Base-by-base conservation (phyloP, 345 rosid genomes). In the Aethionema arabicum region DNA sequence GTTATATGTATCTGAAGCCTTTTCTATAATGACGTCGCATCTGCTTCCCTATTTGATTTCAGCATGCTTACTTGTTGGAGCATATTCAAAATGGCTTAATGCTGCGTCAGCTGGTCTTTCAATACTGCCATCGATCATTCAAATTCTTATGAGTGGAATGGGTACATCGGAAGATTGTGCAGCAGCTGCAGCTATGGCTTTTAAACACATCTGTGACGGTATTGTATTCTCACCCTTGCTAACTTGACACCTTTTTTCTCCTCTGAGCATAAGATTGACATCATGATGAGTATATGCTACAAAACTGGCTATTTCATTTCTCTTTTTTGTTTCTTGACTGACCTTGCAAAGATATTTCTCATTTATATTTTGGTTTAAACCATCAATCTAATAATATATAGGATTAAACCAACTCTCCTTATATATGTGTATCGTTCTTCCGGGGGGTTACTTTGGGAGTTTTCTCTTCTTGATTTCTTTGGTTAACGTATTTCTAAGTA, bases 31-130 rank as follows among this genome's bases (percentile, higher is more conserved):
- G 54, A 60, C 48, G 32, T 58, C 11, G 29, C 42, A 58, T 76
- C 6, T 65, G 29, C 45, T 49, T 30, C 4, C 52, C 65, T 42
- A 50, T 67, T 56, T 37, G 56, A 38, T 77, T 73, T 79, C 90
- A 93, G 99, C 89, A 66, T 95, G 99, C 86, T 79, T 95, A 66
- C 90, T 88, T 13, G 78, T 90, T 78, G 99, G 99, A 67, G 97
- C 93, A 62, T 90, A 90, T 72, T 95, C 99, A 65, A 95, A 83
- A 71, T 95, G 99, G 99, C 89, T 95, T 55, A 79, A 87, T 77
- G 77, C 89, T 67, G 86, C 90, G 51, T 79, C 90, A 61, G 80
- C 77, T 75, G 87, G 85, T 61, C 74, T 79, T 54, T 80, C 96
- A 63, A 69, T 84, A 69, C 77, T 95, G 76, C 83, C 97, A 45